Evolutionary conservation across 2,329 filamentous ascomycete species (phyloP).

Genomic region (Lasiodiplodia gonubiensis): DNA sequence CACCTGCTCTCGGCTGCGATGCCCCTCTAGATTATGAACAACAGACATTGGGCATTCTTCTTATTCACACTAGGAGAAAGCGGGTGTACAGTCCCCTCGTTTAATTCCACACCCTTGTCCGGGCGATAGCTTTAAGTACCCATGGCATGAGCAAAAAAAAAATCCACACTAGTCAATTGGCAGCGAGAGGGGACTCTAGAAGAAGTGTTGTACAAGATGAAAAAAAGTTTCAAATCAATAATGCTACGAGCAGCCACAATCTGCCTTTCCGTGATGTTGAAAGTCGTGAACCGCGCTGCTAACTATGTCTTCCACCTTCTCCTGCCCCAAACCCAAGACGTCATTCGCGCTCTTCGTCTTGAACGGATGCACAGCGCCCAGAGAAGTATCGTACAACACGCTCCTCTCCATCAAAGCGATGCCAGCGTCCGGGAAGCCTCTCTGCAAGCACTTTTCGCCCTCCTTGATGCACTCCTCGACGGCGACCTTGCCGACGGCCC

Average conservation of each 20-base stretch:
- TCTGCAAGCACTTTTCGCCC: constrained; percentile 42
- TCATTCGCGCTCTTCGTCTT: constrained; percentile 38
- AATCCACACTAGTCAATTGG: too few relatives aligned
- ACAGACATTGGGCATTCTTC: too few relatives aligned
- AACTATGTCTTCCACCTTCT: constrained; percentile 41
- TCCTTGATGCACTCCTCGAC: constrained; percentile 45
- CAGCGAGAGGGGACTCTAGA: too few relatives aligned
- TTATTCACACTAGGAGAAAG: too few relatives aligned
- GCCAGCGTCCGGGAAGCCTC: constrained; percentile 46
- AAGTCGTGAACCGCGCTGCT: constrained; percentile 34
- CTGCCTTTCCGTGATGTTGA: constrained; percentile 31
- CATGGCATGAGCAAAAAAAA: too few relatives aligned
- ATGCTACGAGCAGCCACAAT: constrained; percentile 42
- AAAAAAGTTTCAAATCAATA: neutral
- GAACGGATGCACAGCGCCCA: constrained; percentile 38
- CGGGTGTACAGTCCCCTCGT: too few relatives aligned
- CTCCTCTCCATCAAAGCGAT: constrained; percentile 48
- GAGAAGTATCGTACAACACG: constrained; percentile 43
- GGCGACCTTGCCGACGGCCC: constrained; percentile 41
- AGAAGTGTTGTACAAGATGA: too few relatives aligned
- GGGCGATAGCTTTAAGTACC: too few relatives aligned
- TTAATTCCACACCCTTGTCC: too few relatives aligned
- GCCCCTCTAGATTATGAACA: too few relatives aligned
- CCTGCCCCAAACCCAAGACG: constrained; percentile 40
- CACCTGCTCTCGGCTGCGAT: too few relatives aligned